A percentile compares a stretch with the other conserved stretches of the same genome.
phyloP scores from a whole-genome alignment of 1,284 basidiomycete species.

The Vanrija pseudolonga region DNA sequence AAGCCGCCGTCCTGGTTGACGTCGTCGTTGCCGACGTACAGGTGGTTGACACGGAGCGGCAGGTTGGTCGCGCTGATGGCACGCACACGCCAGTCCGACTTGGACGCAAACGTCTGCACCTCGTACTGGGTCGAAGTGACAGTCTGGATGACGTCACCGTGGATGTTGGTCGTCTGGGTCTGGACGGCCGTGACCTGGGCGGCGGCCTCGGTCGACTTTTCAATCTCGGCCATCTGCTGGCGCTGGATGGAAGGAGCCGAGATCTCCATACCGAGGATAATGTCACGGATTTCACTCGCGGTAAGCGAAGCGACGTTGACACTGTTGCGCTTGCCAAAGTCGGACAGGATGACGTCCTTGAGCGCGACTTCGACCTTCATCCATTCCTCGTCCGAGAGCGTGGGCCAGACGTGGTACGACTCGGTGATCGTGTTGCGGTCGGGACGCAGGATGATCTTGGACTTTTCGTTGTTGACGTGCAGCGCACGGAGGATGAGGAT shows the following conservation, averaged over 20 bases:
- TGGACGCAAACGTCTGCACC: constrained; percentile 94
- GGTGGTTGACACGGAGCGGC: constrained; percentile 91
- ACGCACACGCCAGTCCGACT: constrained; percentile 98
- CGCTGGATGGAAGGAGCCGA: constrained; percentile 66
- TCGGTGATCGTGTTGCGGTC: constrained; percentile 95
- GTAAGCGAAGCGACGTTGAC: constrained; percentile 98
- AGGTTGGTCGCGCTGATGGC: constrained; percentile 95
- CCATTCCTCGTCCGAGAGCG: constrained; percentile 93
- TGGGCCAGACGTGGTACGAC: constrained; percentile 98
- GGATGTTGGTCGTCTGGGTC: constrained; percentile 96
- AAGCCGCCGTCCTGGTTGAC: constrained; percentile 94
- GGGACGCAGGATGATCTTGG: constrained; percentile 89
- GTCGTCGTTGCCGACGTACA: constrained; percentile 97
- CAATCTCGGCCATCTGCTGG: constrained; percentile 98
- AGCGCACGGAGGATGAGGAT: constrained; percentile 92
- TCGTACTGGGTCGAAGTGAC: constrained; percentile 98
- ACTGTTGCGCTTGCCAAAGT: constrained; percentile 98
- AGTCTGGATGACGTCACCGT: constrained; percentile 93
- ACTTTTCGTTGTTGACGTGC: constrained; percentile 99
- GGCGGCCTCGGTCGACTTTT: constrained; percentile 91
- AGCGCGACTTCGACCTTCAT: constrained; percentile 99
- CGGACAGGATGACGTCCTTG: constrained; percentile 87
- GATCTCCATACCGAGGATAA: constrained; percentile 89
- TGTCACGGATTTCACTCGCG: constrained; percentile 91
- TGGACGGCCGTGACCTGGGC: constrained; percentile 94